A percentile compares a stretch with the other conserved stretches of the same genome.
phyloP scores from a whole-genome alignment of 768 basidiomycete genomes.

The Termitomyces sp. region DNA sequence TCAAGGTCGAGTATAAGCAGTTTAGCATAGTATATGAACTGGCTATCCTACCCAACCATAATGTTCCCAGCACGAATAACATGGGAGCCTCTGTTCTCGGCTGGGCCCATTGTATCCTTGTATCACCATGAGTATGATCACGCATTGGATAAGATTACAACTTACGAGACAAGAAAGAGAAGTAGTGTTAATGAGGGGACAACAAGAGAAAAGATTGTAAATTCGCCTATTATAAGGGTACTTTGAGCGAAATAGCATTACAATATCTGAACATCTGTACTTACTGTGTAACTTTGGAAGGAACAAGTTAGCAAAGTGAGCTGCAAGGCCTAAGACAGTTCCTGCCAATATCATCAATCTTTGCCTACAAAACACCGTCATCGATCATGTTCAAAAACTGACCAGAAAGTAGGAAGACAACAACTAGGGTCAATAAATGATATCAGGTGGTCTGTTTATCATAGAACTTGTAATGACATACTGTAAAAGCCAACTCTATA shows the following conservation, averaged over 20 bases:
- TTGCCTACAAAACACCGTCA: background rate
- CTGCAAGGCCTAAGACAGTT: constrained; percentile 61
- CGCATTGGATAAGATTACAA: constrained; percentile 3
- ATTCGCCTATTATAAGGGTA: constrained; percentile 44
- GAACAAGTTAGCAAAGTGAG: constrained; percentile 63
- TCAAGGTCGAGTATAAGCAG: constrained; percentile 1
- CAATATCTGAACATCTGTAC: constrained; percentile 15
- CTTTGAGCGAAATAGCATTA: constrained; percentile 2
- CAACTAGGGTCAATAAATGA: constrained; percentile 23
- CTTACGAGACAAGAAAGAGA: constrained; percentile 52
- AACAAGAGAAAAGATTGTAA: constrained; percentile 62
- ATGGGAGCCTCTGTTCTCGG: constrained; percentile 55
- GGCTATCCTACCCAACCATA: constrained; percentile 61
- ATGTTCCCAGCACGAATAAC: constrained; percentile 47
- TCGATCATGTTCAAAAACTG: background rate
- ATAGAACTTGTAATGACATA: constrained; percentile 18
- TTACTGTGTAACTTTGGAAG: constrained; percentile 59
- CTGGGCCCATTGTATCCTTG: constrained; percentile 64
- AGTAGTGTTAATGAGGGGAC: constrained; percentile 64
- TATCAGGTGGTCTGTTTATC: background rate
- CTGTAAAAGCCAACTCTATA: constrained; percentile 47
- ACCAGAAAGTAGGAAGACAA: constrained; percentile 41
- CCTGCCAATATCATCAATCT: constrained; percentile 19
- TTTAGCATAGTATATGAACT: background rate
- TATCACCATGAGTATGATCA: constrained; percentile 4